Base-by-base conservation (phyloP, 495 filamentous ascomycete genomes). In the Glarea lozoyensis region DNA sequence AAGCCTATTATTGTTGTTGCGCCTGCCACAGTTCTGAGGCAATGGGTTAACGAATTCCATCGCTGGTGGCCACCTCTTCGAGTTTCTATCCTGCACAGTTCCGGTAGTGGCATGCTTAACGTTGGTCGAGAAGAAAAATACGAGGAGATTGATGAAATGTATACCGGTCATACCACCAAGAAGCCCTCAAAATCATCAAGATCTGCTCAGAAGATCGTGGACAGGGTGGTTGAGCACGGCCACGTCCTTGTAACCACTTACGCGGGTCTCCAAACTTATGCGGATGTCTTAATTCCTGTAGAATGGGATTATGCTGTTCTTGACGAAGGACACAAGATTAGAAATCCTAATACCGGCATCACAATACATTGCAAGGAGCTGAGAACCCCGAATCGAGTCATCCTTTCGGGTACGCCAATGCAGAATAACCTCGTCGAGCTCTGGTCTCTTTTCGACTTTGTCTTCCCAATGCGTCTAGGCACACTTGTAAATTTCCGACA, bases 21-120 rank as follows among this genome's bases (percentile, higher is more conserved):
- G 42, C 92, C 92, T 1, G 92, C 90, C 16, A 96, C 92, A 1
- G 83, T 97, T 10, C 77, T 98, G 66, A 85, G 84, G 45, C 89
- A 97, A 56, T 98, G 92, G 92, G 92, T 94, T 9, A 92, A 93
- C 46, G 92, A 98, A 55, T 96, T 98, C 52, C 92, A 97, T 60
- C 76, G 80, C 18, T 98, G 92, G 92, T 97, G 92, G 92, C 92
- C 92, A 12, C 81, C 92, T 15, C 70, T 98, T 20, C 79, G 92
- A 16, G 92, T 97, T 1, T 93, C 88, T 0, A 97, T 97, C 48
- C 64, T 98, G 29, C 92, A 98, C 63, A 84, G 84, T 0, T 95
- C 90, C 15, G 92, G 92, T 7, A 95, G 88, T 55, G 92, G 92
- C 2, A 96, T 97, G 92, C 66, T 96, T 13, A 87, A 93, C 48